Conservation (phyloP, 2,329 filamentous ascomycete genomes). For the Fusarium tjaetaba region DNA sequence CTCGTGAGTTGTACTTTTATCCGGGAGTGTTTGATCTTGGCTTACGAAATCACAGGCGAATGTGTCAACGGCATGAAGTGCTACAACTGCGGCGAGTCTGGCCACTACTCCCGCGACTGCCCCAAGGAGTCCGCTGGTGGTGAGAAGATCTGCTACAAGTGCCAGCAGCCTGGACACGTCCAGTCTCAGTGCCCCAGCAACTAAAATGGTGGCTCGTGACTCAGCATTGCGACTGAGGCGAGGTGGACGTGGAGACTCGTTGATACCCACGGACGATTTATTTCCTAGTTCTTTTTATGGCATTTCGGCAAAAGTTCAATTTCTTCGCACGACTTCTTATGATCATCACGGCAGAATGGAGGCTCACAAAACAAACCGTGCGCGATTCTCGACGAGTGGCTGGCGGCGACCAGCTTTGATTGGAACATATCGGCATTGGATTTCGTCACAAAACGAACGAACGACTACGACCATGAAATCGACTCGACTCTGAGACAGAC, state of each 20-base stretch:
- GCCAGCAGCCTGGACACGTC: slow-evolving; percentile 84
- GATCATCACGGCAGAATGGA: slow-evolving; percentile 45
- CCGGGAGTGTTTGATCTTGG: neutral
- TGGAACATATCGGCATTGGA: slow-evolving; percentile 47
- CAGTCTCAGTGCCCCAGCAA: slow-evolving; percentile 93
- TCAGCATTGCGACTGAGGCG: slow-evolving; percentile 38
- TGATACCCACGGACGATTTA: slow-evolving; percentile 55
- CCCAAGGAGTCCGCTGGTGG: slow-evolving; percentile 85
- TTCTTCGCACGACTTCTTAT: slow-evolving; percentile 45
- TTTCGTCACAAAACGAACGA: slow-evolving; percentile 43
- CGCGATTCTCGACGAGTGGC: slow-evolving; percentile 43
- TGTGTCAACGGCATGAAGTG: slow-evolving; percentile 99
- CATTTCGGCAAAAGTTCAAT: slow-evolving; percentile 46
- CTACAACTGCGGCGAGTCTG: slow-evolving; percentile 97
- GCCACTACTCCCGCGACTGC: slow-evolving; percentile 96
- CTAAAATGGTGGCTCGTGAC: slow-evolving; percentile 51
- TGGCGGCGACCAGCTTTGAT: slow-evolving; percentile 38
- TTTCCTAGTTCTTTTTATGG: slow-evolving; percentile 43
- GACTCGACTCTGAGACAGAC: slow-evolving; percentile 42
- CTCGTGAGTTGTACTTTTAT: slow-evolving; percentile 64
- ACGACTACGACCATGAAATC: slow-evolving; percentile 39
- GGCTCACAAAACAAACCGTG: slow-evolving; percentile 41
- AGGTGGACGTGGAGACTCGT: slow-evolving; percentile 54
- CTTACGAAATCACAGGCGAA: slow-evolving; percentile 66
- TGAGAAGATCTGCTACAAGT: slow-evolving; percentile 99